A percentile compares a stretch with the other conserved stretches of the same genome.
phyloP scores from a whole-genome alignment of 495 filamentous ascomycete species.

The Penicillium egyptiacum region DNA sequence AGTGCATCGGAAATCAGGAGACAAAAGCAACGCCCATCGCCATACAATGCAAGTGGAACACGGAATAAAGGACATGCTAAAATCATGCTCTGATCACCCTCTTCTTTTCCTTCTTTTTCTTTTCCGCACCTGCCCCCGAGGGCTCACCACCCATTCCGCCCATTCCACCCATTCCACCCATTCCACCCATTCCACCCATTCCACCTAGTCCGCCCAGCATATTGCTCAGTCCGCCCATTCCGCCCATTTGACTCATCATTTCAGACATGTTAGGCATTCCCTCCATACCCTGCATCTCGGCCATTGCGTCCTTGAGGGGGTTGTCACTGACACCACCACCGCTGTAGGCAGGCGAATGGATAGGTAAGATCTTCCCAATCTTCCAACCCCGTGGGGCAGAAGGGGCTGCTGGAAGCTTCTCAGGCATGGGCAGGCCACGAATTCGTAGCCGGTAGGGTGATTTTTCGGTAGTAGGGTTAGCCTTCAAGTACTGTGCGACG shows the following conservation, averaged over 20 bases:
- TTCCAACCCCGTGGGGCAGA: conserved; percentile 91
- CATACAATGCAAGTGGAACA: conserved; percentile 39
- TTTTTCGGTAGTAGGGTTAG: conserved; percentile 73
- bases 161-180: conserved; percentile 37
- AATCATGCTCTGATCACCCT: conserved; percentile 43
- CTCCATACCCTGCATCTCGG: conserved; percentile 71
- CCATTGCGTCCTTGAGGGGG: conserved; percentile 96
- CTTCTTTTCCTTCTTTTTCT: conserved; percentile 55
- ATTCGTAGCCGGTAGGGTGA: conserved; percentile 65
- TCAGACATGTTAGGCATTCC: conserved; percentile 44
- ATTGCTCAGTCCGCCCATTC: conserved; percentile 35
- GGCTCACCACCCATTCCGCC: conserved; percentile 24
- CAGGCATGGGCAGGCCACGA: conserved; percentile 62
- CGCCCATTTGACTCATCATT: conserved; percentile 22
- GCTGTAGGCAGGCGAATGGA: conserved; percentile 83
- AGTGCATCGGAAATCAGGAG: conserved; percentile 19
- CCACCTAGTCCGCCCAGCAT: conserved; percentile 41
- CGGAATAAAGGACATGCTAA: conserved; percentile 6
- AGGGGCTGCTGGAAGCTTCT: conserved; percentile 65
- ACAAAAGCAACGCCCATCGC: conserved; percentile 37
- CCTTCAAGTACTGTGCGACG: conserved; percentile 69
- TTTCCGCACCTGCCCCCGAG: conserved; percentile 41
- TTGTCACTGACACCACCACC: conserved; percentile 96
- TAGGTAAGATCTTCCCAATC: conserved; percentile 76
- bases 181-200: conserved; percentile 31